Evolutionary conservation across 805 yeast species (phyloP).

Genomic region (Saccharomycopsis microspora): DNA sequence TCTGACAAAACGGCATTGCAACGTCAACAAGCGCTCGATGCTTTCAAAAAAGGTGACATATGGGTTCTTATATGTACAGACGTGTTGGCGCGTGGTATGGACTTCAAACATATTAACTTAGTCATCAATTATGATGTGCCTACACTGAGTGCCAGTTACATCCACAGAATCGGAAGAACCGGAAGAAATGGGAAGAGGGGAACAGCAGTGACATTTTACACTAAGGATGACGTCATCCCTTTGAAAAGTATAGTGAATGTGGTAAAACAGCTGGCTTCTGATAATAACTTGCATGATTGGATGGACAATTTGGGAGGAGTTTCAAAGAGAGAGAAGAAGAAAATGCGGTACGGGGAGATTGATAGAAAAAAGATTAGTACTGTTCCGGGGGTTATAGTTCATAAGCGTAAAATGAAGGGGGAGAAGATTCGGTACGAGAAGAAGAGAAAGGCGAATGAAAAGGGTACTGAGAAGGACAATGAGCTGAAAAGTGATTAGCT

Average conservation of each 20-base stretch:
- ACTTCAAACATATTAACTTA: conserved; percentile 88
- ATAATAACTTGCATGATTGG: conserved; percentile 59
- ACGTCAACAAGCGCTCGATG: conserved; percentile 72
- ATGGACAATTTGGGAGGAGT: conserved; percentile 62
- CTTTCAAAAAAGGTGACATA: conserved; percentile 79
- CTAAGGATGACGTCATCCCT: conserved; percentile 72
- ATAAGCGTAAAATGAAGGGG: conserved; percentile 47
- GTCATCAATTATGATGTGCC: conserved; percentile 97
- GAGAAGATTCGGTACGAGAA: conserved; percentile 75
- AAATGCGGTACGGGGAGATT: conserved; percentile 42
- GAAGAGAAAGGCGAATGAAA: conserved; percentile 32
- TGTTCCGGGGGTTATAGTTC: conserved; percentile 57
- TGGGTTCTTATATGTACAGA: conserved; percentile 98
- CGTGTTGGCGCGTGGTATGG: conserved; percentile 92
- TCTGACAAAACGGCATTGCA: conserved; percentile 87
- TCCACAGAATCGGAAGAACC: conserved; percentile 96
- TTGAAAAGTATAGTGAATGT: conserved; percentile 84
- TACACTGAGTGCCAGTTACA: conserved; percentile 84
- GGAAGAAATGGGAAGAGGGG: conserved; percentile 92
- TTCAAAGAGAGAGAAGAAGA: conserved; percentile 48
- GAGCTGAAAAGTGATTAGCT: no score
- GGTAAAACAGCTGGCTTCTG: conserved; percentile 74
- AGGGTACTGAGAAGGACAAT: neutral
- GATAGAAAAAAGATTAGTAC: conserved; percentile 75
- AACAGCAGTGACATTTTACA: conserved; percentile 81